Evolutionary conservation across 148 eudicot species (phyloP), one percentile per base, ranked within the genome.

Genomic region (Amaranthus palmeri): DNA sequence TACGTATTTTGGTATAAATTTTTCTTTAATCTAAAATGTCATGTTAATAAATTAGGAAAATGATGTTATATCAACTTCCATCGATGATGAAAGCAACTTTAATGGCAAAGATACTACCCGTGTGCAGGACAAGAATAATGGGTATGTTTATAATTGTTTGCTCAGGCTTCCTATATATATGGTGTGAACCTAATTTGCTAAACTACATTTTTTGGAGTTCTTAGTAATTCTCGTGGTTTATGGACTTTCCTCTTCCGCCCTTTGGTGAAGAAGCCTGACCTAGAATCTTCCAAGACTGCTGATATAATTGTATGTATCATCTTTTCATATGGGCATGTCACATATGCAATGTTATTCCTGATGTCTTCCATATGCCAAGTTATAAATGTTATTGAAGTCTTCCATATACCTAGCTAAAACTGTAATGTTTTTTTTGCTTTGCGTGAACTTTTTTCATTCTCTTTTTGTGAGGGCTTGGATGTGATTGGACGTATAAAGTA

Each of bases 191-290:
- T 80, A 76, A 68, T 74, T 25, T n/a, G 43, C 55, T 46, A 74
- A 56, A 61, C 46, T 56, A 54, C 25, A 61, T 73, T 57, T 25
- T 74, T 77, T 76, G 76, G 82, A 74, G 54, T 57, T 78, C 68
- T 63, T 59, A 78, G 83, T 80, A 81, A 78, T 57, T 78, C 86
- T 72, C 73, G 71, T 83, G 88, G 93, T 68, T 80, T 91, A 65
- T 93, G 96, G 98, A 79, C 80, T 79, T 83, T 89, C 78, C 79
- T 88, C 49, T 69, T 78, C 55, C 83, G 78, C 65, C 76, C 73
- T 63, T 81, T 87, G 14, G 56, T 51, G 81, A 91, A 85, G 88
- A 77, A 83, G 46, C 54, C 85, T 77, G 84, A 76, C 51, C 62
- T 54, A 61, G 84, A 74, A 59, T 74, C 81, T 71, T 73, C 87